Evolutionary conservation across 2,329 filamentous ascomycete genomes (phyloP).

Genomic region (Penicillium sp.): DNA sequence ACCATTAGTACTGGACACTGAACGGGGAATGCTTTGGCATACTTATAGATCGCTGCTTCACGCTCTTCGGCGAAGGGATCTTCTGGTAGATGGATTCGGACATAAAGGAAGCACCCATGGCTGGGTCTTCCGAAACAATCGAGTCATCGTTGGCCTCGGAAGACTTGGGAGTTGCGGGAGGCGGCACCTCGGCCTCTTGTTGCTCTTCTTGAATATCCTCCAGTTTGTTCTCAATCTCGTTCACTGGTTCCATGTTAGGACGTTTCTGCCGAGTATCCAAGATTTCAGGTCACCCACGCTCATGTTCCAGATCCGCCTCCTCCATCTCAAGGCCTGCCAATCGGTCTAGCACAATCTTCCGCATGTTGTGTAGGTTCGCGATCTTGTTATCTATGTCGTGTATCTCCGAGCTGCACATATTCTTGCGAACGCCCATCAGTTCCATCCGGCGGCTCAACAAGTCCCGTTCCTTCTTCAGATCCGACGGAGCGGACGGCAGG

Average conservation of each 20-base stretch:
- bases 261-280: too few relatives aligned
- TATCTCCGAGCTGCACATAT: slow-evolving; percentile 95
- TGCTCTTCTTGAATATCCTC: slow-evolving; percentile 51
- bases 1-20: too few relatives aligned
- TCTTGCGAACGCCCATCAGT: slow-evolving; percentile 85
- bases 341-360: slow-evolving; percentile 79
- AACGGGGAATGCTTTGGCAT: slow-evolving; percentile 24
- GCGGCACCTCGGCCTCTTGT: slow-evolving; percentile 23
- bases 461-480: slow-evolving; percentile 70
- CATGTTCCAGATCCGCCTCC: slow-evolving; percentile 79
- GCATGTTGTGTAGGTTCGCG: slow-evolving; percentile 83
- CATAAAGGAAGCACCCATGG: slow-evolving; percentile 66
- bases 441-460: slow-evolving; percentile 76
- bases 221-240: slow-evolving; percentile 53
- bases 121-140: slow-evolving; percentile 43
- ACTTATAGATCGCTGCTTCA: slow-evolving; percentile 41
- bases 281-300: slow-evolving; percentile 58
- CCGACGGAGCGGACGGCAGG: slow-evolving; percentile 58
- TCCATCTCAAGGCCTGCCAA: slow-evolving; percentile 81
- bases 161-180: too few relatives aligned
- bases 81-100: slow-evolving; percentile 96
- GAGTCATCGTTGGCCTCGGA: slow-evolving; percentile 39
- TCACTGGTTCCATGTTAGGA: slow-evolving; percentile 34
- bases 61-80: slow-evolving; percentile 55
- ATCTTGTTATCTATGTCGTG: slow-evolving; percentile 96